Conservation (phyloP, 1,284 basidiomycete genomes). For the Coniferiporia sulphurascens region DNA sequence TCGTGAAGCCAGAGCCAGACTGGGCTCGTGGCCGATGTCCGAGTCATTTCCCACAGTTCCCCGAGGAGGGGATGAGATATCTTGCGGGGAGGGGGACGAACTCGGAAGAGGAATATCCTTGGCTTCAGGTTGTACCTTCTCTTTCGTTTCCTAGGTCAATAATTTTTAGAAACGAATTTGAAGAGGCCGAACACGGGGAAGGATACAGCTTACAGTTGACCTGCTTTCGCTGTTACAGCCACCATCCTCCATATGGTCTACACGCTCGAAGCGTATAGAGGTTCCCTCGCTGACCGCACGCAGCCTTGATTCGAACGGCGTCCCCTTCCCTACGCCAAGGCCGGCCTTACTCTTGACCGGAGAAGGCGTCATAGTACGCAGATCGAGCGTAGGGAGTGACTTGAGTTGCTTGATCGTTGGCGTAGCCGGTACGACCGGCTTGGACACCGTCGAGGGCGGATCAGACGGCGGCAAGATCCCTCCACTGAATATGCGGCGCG, state of each 20-base stretch:
- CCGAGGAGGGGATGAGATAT: too few species aligned
- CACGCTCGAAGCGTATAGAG: neutral
- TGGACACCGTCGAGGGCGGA: neutral
- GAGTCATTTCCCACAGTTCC: too few species aligned
- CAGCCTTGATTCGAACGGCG: neutral
- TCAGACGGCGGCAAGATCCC: neutral
- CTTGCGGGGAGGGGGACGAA: too few species aligned
- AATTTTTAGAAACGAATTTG: neutral
- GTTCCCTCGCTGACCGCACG: neutral
- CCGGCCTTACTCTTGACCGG: constrained; percentile 11
- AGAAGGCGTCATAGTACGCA: constrained; percentile 17
- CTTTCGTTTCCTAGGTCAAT: neutral
- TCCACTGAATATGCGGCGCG: neutral
- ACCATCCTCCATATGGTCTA: neutral
- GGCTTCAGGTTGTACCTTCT: neutral
- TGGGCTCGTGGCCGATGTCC: too few species aligned
- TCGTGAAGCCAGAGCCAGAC: too few species aligned
- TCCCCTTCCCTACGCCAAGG: neutral
- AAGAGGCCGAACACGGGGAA: neutral
- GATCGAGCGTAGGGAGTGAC: constrained; percentile 10
- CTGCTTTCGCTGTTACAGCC: neutral
- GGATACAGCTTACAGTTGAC: neutral
- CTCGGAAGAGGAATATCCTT: too few species aligned
- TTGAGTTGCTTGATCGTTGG: constrained; percentile 15
- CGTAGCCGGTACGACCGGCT: neutral